Conservation (phyloP, 352 stramenopile genomes). For the Peronospora belbahrii region DNA sequence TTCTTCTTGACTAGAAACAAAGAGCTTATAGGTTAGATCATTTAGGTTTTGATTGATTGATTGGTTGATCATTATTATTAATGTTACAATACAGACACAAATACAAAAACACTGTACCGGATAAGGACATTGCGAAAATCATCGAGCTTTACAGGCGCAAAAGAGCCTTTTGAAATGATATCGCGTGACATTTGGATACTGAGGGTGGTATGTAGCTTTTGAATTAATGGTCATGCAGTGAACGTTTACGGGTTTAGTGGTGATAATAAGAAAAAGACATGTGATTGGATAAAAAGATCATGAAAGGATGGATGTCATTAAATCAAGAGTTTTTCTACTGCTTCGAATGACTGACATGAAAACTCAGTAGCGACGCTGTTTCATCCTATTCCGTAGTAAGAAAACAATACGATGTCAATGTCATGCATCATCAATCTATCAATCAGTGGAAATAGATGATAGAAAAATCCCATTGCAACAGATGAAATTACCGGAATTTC, state of each 20-base stretch:
- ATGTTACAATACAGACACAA: too few relatives aligned
- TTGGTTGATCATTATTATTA: too few relatives aligned
- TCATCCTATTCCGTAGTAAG: slow-evolving; percentile 28
- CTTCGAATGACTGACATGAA: slow-evolving; percentile 1
- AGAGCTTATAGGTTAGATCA: neutral
- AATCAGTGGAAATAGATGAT: neutral
- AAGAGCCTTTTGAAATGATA: slow-evolving; percentile 56
- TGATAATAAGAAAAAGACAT: neutral
- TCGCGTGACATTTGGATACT: slow-evolving; percentile 49
- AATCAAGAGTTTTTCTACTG: slow-evolving; percentile 3
- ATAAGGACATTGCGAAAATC: slow-evolving; percentile 87
- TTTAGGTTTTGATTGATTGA: too few relatives aligned
- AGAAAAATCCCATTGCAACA: neutral
- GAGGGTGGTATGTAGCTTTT: neutral
- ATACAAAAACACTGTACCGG: too few relatives aligned
- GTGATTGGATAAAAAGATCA: slow-evolving; percentile 17
- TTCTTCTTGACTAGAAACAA: slow-evolving; percentile 87
- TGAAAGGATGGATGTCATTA: neutral
- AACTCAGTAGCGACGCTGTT: slow-evolving; percentile 58
- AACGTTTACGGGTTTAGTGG: too few relatives aligned
- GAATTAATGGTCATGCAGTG: neutral
- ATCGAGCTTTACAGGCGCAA: slow-evolving; percentile 72
- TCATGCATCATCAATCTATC: neutral
- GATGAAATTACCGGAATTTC: slow-evolving; percentile 52
- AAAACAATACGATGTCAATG: neutral